Conservation (phyloP, 2,329 filamentous ascomycete species). For the Eurotiales sp. region DNA sequence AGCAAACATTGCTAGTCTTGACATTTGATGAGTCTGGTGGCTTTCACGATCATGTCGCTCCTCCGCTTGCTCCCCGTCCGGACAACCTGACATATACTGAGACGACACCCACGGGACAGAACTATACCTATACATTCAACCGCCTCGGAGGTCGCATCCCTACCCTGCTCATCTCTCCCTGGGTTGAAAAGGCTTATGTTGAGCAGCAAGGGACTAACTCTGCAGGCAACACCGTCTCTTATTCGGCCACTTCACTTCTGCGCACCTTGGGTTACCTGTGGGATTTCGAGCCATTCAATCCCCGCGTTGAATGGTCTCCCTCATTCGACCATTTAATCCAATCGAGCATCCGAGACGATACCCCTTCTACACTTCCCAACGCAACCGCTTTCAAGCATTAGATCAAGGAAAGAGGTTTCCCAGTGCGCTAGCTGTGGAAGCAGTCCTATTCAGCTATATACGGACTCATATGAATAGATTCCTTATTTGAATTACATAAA, state of each 20-base stretch:
- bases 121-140: constrained; percentile 39
- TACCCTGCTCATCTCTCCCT: constrained; percentile 42
- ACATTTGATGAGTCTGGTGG: constrained; percentile 49
- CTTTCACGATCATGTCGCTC: constrained; percentile 46
- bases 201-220: constrained; percentile 33
- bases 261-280: constrained; percentile 43
- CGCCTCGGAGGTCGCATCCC: constrained; percentile 44
- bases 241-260: constrained; percentile 45
- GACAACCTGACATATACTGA: constrained; percentile 29
- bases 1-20: constrained; percentile 45
- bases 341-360: constrained; percentile 16
- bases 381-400: neutral
- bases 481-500: no score
- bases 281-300: constrained; percentile 37
- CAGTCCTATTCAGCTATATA: no score
- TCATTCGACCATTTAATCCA: constrained; percentile 34
- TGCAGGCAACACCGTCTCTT: constrained; percentile 35
- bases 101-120: constrained; percentile 31
- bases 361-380: neutral
- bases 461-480: no score
- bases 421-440: neutral
- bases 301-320: constrained; percentile 36
- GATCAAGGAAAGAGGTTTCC: no score
- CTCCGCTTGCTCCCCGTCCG: constrained; percentile 39
- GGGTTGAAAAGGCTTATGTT: constrained; percentile 40